These are phyloP conservation scores for Candida argentea DNA, from an alignment of 805 yeast genomes.

Conservation along the genomic window DNA sequence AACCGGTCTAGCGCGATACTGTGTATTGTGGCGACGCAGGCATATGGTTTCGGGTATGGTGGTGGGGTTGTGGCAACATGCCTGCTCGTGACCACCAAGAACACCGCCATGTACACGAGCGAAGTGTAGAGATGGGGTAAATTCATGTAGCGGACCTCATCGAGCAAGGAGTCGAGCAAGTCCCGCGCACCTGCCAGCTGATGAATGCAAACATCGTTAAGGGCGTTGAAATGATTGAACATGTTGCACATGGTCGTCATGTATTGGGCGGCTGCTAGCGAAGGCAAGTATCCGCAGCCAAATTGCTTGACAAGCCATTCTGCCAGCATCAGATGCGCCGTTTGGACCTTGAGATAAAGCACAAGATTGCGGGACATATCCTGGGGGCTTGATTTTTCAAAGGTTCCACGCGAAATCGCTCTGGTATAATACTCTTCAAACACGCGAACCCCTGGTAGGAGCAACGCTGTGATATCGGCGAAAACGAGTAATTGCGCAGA, in stretches of 20 bases:
- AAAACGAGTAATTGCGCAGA: conserved; percentile 10
- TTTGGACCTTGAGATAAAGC: conserved; percentile 9
- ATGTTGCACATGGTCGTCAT: conserved; percentile 14
- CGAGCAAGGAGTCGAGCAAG: conserved; percentile 6
- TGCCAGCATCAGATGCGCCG: conserved; percentile 7
- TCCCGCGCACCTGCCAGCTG: conserved; percentile 1
- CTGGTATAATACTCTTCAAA: too few relatives aligned
- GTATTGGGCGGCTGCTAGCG: conserved; percentile 16
- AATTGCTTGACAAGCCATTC: conserved; percentile 18
- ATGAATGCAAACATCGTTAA: conserved; percentile 8
- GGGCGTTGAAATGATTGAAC: conserved; percentile 14
- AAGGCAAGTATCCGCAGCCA: conserved; percentile 19
- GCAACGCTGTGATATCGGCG: conserved; percentile 6
- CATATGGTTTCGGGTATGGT: not conserved
- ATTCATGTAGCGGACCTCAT: conserved; percentile 6
- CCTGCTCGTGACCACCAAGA: conserved; percentile 10
- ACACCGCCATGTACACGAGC: conserved; percentile 11
- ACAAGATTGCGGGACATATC: conserved; percentile 2
- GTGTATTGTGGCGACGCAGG: not conserved
- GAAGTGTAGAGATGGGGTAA: conserved; percentile 10
- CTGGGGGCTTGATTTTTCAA: conserved; percentile 3
- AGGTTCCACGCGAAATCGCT: too few relatives aligned
- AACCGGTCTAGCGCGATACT: not conserved
- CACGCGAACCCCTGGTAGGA: conserved; percentile 3
- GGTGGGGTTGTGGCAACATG: too few relatives aligned